Conservation (phyloP, 768 basidiomycete genomes). For the Termitomyces heimii region DNA sequence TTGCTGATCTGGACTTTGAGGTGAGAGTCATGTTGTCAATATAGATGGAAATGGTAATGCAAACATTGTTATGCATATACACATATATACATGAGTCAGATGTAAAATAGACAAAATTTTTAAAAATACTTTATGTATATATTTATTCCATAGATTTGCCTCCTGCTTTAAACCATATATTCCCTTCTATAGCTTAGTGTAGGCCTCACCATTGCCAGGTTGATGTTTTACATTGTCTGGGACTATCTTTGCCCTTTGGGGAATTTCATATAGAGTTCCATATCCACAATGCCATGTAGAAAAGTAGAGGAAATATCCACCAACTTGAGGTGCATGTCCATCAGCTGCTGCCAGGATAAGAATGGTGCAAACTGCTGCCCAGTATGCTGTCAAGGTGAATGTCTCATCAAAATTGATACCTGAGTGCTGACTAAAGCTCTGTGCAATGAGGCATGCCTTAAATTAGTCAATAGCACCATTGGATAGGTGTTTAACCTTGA, state of each 20-base stretch:
- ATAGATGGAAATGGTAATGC: background rate
- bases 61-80: background rate
- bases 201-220: background rate
- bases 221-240: background rate
- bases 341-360: background rate
- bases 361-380: too few species aligned
- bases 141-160: background rate
- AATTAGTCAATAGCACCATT: too few species aligned
- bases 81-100: background rate
- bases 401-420: too few species aligned
- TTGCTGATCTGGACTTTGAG: too few species aligned
- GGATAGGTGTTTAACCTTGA: too few species aligned
- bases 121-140: background rate
- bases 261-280: background rate
- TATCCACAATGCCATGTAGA: background rate
- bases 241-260: too few species aligned
- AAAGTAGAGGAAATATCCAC: conserved; percentile 3
- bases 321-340: conserved; percentile 12
- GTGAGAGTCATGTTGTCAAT: background rate
- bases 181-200: background rate
- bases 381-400: too few species aligned
- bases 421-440: too few species aligned
- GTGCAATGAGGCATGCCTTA: too few species aligned
- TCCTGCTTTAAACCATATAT: background rate
- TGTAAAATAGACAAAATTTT: background rate